phyloP scores from a whole-genome alignment of 352 stramenopile genomes.

The Globisporangium spinosum region DNA sequence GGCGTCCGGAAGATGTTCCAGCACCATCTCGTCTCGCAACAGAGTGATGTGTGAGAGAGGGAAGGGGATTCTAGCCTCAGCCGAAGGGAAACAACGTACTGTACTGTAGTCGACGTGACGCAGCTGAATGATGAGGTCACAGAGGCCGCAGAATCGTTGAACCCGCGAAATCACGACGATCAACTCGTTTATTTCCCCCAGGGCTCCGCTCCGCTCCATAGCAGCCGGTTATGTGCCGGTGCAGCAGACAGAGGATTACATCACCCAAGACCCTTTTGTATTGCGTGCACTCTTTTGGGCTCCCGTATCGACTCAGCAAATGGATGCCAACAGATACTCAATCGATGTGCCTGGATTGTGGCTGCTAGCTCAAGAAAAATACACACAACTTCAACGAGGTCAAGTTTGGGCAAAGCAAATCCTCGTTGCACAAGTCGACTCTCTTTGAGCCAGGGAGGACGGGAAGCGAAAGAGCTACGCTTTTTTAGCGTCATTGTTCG shows the following conservation, averaged over 20 bases:
- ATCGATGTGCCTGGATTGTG: not conserved
- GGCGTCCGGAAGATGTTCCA: too few species aligned
- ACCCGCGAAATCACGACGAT: too few species aligned
- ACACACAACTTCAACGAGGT: not conserved
- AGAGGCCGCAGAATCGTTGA: too few species aligned
- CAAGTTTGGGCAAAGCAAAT: not conserved
- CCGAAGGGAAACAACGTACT: too few species aligned
- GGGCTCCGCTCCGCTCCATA: too few species aligned
- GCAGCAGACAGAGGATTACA: not conserved
- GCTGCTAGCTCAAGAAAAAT: not conserved
- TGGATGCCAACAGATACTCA: not conserved
- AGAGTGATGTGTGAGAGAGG: too few species aligned
- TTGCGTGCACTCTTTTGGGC: not conserved
- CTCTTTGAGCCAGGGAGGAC: not conserved
- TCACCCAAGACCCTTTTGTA: too few species aligned
- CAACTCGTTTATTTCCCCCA: too few species aligned
- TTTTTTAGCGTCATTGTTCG: not conserved
- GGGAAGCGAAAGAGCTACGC: not conserved
- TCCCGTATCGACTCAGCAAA: not conserved
- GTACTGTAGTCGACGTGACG: too few species aligned
- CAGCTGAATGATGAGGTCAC: too few species aligned
- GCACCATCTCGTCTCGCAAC: too few species aligned
- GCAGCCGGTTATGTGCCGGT: not conserved
- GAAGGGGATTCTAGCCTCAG: too few species aligned
- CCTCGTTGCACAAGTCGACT: not conserved